These are phyloP conservation scores for Cladosporium sp. DNA, from an alignment of 2,329 filamentous ascomycete genomes.

Conservation along the genomic window DNA sequence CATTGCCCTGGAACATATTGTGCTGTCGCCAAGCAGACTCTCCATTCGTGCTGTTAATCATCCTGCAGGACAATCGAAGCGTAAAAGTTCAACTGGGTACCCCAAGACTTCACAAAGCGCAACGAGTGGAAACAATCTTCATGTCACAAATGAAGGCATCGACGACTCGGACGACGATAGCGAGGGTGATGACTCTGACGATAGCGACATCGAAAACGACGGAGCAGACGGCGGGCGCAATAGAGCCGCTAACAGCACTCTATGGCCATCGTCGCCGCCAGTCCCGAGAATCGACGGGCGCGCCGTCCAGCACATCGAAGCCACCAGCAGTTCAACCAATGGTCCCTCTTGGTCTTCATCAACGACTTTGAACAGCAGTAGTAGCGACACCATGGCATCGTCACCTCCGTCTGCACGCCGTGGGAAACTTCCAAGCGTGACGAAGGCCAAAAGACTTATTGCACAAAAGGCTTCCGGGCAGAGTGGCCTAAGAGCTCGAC, in stretches of 20 bases:
- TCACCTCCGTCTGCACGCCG: background rate
- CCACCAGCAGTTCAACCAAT: background rate
- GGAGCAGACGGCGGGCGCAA: background rate
- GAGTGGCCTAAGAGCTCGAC: background rate
- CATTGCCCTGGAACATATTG: too few relatives aligned
- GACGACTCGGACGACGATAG: background rate
- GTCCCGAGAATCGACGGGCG: background rate
- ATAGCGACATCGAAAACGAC: background rate
- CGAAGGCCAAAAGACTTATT: background rate
- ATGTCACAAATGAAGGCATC: background rate
- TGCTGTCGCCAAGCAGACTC: too few relatives aligned
- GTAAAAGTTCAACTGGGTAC: too few relatives aligned
- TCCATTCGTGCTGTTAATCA: too few relatives aligned
- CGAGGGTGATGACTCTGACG: background rate
- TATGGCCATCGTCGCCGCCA: background rate
- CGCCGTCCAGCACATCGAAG: background rate
- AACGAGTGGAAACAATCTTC: too few relatives aligned
- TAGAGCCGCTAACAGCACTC: background rate
- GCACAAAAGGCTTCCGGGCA: background rate
- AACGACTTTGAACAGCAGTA: background rate
- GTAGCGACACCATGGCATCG: too few relatives aligned
- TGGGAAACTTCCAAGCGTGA: background rate
- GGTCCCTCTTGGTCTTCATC: background rate
- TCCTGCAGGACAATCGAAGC: too few relatives aligned
- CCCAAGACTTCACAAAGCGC: too few relatives aligned